phyloP scores from a whole-genome alignment of 1,284 basidiomycete genomes.

The Pseudozyma tsukubaensis region DNA sequence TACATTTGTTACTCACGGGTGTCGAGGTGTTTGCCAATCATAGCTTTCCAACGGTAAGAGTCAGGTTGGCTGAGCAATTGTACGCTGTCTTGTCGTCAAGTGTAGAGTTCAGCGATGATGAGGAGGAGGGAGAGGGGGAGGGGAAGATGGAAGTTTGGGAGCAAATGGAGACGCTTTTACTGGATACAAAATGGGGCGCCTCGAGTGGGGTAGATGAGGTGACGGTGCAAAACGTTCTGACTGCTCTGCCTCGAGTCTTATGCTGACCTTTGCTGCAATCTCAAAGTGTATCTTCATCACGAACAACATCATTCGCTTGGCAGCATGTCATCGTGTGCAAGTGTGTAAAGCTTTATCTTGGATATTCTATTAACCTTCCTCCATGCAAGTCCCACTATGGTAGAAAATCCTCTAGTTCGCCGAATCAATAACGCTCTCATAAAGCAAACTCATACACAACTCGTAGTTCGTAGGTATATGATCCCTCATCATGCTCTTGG shows the following conservation, averaged over 20 bases:
- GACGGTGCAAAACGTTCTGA: not conserved
- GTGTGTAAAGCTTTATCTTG: not conserved
- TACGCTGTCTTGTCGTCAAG: conserved; percentile 32
- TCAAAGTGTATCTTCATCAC: not conserved
- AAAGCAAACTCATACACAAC: conserved; percentile 58
- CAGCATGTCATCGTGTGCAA: not conserved
- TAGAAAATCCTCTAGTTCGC: not conserved
- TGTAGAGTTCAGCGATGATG: conserved; percentile 6
- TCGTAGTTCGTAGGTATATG: conserved; percentile 63
- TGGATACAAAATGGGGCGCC: conserved; percentile 40
- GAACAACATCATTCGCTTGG: too few species aligned
- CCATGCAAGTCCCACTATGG: not conserved
- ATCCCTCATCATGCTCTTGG: conserved; percentile 59
- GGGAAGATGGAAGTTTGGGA: conserved; percentile 19
- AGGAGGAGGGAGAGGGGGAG: conserved; percentile 18
- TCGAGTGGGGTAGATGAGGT: not conserved
- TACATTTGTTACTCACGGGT: not conserved
- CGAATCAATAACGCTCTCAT: conserved; percentile 41
- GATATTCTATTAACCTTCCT: not conserved
- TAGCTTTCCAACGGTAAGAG: conserved; percentile 24
- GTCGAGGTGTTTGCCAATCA: conserved; percentile 19
- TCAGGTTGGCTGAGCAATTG: conserved; percentile 35
- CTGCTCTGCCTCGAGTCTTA: conserved; percentile 9
- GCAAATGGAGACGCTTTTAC: conserved; percentile 15
- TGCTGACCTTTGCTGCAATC: conserved; percentile 1